Base-by-base conservation (phyloP, 1,284 basidiomycete genomes). In the Cerrena zonata region DNA sequence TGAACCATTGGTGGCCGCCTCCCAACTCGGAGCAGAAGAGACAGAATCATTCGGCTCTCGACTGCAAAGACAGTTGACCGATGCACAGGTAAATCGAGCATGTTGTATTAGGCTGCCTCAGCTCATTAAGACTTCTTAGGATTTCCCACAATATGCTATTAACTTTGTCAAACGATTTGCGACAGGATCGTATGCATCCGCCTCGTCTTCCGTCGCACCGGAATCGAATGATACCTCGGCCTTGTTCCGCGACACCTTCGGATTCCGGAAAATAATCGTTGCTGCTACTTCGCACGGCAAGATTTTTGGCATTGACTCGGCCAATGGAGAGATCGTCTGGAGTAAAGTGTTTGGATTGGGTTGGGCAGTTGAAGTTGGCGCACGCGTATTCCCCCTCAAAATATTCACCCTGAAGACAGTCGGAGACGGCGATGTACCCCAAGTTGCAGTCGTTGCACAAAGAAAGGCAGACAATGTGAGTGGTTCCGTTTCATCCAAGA, bases 191-290 rank as follows among this genome's bases (percentile, higher is more conserved):
- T 88, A 87, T 59, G 76, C 70, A 1, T 76, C 79, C 19, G 74
- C 74, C 19, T 69, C 75, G 48, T 47, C 46, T 21, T 47, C 46
- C 11, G 65, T 68, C 2, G 69, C 72, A 4, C 61, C 70, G 30
- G 64, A 71, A 11, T 65, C 73, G 10, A 72, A 68, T 38, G 65
- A 65, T 12, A 61, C 64, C n/a, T 52, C 62, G 18, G 52, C 68
- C 1, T 71, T 86, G 0, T 72, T 74, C 45, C 80, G 89, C 2
- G 91, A 96, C 62, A 70, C 84, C 1, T 96, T 95, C 63, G 94
- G 92, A 0, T 91, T 96, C 67, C 78, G 88, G 44, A 91, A 96
- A 65, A 66, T 97, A 37, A 77, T 94, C 45, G 78, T 96, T 2
- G 77, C 76, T 2, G 87, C 84, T 0, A 91, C 89, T 1, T 58